A percentile compares a stretch with the other conserved stretches of the same genome.
Conservation (phyloP, 2,329 filamentous ascomycete genomes). For the Fusarium sp. region DNA sequence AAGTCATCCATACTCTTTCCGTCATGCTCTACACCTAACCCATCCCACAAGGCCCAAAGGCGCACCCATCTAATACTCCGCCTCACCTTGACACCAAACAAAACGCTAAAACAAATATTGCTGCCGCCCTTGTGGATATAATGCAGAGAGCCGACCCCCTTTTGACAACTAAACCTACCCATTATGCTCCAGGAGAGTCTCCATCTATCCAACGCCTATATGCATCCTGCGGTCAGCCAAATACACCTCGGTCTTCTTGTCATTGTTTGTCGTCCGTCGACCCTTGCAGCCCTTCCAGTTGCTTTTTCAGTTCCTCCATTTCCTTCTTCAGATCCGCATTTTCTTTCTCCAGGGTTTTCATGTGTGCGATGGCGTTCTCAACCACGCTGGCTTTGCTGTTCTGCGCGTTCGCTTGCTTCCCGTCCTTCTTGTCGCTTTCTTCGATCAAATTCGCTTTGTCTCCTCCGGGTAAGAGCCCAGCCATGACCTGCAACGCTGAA, state of each 20-base stretch:
- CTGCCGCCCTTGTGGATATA: slow-evolving; percentile 31
- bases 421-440: slow-evolving; percentile 63
- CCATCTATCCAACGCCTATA: slow-evolving; percentile 1
- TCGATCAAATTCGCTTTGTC: slow-evolving; percentile 57
- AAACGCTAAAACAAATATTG: slow-evolving; percentile 34
- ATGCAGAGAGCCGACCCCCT: slow-evolving; percentile 18
- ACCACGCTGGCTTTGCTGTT: slow-evolving; percentile 97
- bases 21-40: slow-evolving; percentile 21
- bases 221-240: slow-evolving; percentile 7
- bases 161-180: slow-evolving; percentile 30
- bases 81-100: slow-evolving; percentile 21
- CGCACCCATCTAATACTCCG: slow-evolving; percentile 36
- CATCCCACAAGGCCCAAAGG: slow-evolving; percentile 17
- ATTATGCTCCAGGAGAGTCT: slow-evolving; percentile 18
- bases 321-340: slow-evolving; percentile 76
- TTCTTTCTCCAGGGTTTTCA: slow-evolving; percentile 84
- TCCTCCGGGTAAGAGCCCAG: slow-evolving; percentile 80
- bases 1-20: slow-evolving; percentile 12
- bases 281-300: slow-evolving; percentile 50
- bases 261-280: slow-evolving; percentile 19
- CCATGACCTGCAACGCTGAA: slow-evolving; percentile 90
- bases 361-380: slow-evolving; percentile 96
- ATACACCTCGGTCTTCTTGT: slow-evolving; percentile 15
- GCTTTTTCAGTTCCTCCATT: slow-evolving; percentile 57
- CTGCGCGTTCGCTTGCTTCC: slow-evolving; percentile 66